Percentiles rank a stretch among this genome's conserved stretches.
These are phyloP conservation scores for Macrophomina phaseolina DNA, from an alignment of 2,329 filamentous ascomycete species.

Conservation along the genomic window DNA sequence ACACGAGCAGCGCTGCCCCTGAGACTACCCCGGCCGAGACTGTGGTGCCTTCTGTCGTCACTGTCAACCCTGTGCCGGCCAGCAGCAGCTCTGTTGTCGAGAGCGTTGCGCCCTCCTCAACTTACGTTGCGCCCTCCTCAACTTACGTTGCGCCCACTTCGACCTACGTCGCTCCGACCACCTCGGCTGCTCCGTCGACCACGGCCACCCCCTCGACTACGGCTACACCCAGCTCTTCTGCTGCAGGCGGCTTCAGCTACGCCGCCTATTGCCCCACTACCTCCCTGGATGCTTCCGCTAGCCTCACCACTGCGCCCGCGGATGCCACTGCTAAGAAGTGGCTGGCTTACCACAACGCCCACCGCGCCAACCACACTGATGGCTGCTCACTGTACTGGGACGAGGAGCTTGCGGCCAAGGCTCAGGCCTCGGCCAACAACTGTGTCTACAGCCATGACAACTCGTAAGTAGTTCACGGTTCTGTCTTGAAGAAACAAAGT, in stretches of 20 bases:
- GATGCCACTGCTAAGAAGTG: constrained; percentile 39
- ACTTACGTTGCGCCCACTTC: not conserved
- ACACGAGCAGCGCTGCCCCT: constrained; percentile 1
- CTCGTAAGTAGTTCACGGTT: not conserved
- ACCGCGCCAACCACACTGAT: constrained; percentile 80
- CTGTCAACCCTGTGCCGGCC: not conserved
- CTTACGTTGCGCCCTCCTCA: not conserved
- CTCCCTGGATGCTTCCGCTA: not conserved
- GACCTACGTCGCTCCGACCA: constrained; percentile 1
- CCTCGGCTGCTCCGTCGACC: not conserved
- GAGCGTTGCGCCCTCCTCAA: not conserved
- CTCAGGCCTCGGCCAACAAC: constrained; percentile 64
- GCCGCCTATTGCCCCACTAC: constrained; percentile 28
- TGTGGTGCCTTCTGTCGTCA: not conserved
- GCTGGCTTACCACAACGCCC: constrained; percentile 80
- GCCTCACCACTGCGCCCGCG: constrained; percentile 22
- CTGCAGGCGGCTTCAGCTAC: constrained; percentile 30
- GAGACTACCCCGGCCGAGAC: not conserved
- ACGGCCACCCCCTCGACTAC: not conserved
- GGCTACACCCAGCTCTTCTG: constrained; percentile 6
- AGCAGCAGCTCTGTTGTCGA: not conserved
- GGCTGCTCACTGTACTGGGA: constrained; percentile 69
- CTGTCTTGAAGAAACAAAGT: not conserved
- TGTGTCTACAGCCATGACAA: constrained; percentile 72
- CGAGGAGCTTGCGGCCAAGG: constrained; percentile 66